Evolutionary conservation across 2,329 filamentous ascomycete species (phyloP).

Genomic region (Pseudodiploospora longispora): DNA sequence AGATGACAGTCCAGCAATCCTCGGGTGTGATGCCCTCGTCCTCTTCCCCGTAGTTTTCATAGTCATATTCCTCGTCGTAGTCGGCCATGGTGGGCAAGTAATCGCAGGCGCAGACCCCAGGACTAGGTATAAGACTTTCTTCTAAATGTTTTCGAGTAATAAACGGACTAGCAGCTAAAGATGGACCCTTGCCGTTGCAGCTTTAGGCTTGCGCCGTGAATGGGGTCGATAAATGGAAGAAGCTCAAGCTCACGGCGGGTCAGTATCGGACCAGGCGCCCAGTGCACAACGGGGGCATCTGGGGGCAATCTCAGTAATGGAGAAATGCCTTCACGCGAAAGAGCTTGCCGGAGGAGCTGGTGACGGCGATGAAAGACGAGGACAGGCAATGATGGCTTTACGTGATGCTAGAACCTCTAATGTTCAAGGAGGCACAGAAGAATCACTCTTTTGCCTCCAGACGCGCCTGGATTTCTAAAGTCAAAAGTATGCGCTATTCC

Average conservation of each 20-base stretch:
- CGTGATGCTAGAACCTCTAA: conserved; percentile 7
- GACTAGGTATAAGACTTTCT: not conserved
- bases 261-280: conserved; percentile 24
- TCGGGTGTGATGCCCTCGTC: conserved; percentile 77
- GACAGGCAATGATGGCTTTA: conserved; percentile 19
- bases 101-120: not conserved
- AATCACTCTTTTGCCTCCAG: not conserved
- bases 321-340: conserved; percentile 11
- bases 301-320: conserved; percentile 15
- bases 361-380: conserved; percentile 14
- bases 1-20: conserved; percentile 98
- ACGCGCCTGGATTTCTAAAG: conserved; percentile 6
- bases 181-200: conserved; percentile 1
- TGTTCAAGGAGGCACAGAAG: conserved; percentile 4
- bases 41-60: conserved; percentile 63
- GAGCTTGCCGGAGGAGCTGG: conserved; percentile 8
- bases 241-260: conserved; percentile 20
- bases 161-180: not conserved
- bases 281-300: conserved; percentile 25
- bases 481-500: not conserved
- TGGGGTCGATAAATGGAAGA: conserved; percentile 8
- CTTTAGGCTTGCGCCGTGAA: conserved; percentile 4
- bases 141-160: not conserved
- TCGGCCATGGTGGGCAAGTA: conserved; percentile 38
- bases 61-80: conserved; percentile 52